Evolutionary conservation across 2,329 filamentous ascomycete genomes (phyloP), one percentile per base, ranked within the genome.

Genomic region (Talaromyces sp.): DNA sequence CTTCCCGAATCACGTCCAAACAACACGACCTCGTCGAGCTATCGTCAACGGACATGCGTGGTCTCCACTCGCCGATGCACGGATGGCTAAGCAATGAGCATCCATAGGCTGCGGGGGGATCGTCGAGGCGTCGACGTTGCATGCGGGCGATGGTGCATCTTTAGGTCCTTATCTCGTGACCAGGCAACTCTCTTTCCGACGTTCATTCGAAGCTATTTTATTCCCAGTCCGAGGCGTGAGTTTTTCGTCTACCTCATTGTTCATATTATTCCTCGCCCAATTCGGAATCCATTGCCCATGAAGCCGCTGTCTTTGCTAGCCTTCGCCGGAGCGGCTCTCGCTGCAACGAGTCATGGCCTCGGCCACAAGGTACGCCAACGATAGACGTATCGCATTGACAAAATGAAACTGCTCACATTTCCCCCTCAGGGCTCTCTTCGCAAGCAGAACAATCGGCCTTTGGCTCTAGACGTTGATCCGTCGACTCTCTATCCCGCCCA

Each of bases 401-500:
- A 10, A 47, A 47, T 10, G 18, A 47, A 4, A 47, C 44, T 47
- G 44, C n/a, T 47, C 44, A 53, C 18, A 16, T 27, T 51, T 12
- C 4, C 1, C 10, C n/a, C 12, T 7, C 12, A 53, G 50, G 28
- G 28, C 14, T 31, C 9, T n/a, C 28, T 53, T 3, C 50, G 50
- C 30, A 53, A 27, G 14, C 50, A 53, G 16, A 31, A n/a, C 23
- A 27, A 30, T 31, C 34, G 40, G 36, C 51, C 27, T 30, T 27
- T 28, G 53, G 52, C 34, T 47, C 16, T 52, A 34, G 59, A 60
- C 18, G 52, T 60, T 9, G 59, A 56, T 36, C 34, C 61, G 10
- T 34, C 61, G 28, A 63, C 64, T 16, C 60, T 68, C 16, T 85
- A 83, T 66, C 77, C 81, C 3, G 78, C 73, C 31, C 70, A 83